phyloP scores from a whole-genome alignment of 1,139 yeast genomes.

The Groenewaldozyma sp. region DNA sequence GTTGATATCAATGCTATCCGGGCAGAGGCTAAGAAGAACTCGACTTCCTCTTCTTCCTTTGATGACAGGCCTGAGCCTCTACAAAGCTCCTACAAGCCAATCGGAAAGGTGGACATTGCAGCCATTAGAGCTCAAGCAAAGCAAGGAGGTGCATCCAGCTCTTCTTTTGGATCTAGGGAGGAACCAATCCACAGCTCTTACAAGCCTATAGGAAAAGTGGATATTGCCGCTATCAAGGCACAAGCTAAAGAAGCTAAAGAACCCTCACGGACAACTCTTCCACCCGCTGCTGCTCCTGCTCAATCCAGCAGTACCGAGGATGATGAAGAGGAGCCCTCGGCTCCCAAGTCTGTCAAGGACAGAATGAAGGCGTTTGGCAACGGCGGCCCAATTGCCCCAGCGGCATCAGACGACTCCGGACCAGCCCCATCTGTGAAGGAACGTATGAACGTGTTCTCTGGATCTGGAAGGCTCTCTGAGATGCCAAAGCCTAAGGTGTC shows the following conservation, averaged over 20 bases:
- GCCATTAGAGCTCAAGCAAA: conserved; percentile 35
- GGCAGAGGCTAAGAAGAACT: conserved; percentile 10
- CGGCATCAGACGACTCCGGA: conserved; percentile 3
- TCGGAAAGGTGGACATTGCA: conserved; percentile 48
- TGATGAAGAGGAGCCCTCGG: conserved; percentile 48
- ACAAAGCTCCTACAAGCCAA: conserved; percentile 43
- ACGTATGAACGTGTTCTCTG: conserved; percentile 21
- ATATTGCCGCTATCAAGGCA: conserved; percentile 38
- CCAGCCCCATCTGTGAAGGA: conserved; percentile 18
- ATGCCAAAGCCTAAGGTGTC: conserved; percentile 57
- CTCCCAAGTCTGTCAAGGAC: conserved; percentile 33
- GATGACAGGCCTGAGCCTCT: conserved; percentile 30
- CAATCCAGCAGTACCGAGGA: conserved; percentile 36
- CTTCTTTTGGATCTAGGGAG: not conserved
- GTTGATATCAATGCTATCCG: conserved; percentile 38
- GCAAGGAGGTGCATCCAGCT: conserved; percentile 11
- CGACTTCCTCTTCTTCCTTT: conserved; percentile 23
- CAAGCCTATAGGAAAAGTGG: conserved; percentile 53
- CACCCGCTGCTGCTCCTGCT: conserved; percentile 8
- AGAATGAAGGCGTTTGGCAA: conserved; percentile 28
- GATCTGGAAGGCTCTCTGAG: conserved; percentile 40
- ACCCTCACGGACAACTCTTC: conserved; percentile 6
- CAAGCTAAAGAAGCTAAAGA: conserved; percentile 28
- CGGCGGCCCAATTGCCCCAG: conserved; percentile 4
- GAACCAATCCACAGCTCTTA: conserved; percentile 29